These are phyloP conservation scores for Leucaena leucocephala DNA, from an alignment of 306 rosid species.

Conservation along the genomic window DNA sequence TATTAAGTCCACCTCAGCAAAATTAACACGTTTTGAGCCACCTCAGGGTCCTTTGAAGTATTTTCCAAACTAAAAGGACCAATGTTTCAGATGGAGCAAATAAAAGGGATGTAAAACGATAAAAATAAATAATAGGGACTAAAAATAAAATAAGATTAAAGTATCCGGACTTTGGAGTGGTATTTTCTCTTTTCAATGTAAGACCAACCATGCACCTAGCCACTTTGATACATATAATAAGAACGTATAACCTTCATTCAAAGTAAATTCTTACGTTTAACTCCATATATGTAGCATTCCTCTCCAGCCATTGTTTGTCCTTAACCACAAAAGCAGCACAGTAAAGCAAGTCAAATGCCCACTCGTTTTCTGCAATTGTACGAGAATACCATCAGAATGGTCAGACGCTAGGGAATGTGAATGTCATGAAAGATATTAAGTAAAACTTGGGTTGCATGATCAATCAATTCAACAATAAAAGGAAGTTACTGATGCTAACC, in stretches of 20 bases:
- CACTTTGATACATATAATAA: not conserved
- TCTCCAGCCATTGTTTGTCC: conserved; percentile 88
- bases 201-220: not conserved
- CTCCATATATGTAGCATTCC: conserved; percentile 89
- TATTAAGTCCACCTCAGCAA: no score
- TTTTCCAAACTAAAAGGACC: not conserved
- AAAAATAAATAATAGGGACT: not conserved
- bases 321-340: conserved; percentile 82
- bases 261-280: conserved; percentile 69
- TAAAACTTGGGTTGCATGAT: conserved; percentile 13
- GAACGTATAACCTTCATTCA: not conserved
- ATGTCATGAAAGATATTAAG: conserved; percentile 1
- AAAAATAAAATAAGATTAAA: not conserved
- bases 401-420: not conserved
- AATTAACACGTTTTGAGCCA: not conserved
- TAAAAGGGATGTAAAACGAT: not conserved
- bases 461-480: not conserved
- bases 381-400: not conserved
- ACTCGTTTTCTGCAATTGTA: conserved; percentile 67
- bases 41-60: not conserved
- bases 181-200: not conserved
- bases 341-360: conserved; percentile 91
- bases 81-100: not conserved
- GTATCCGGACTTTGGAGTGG: not conserved
- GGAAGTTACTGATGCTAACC: conserved; percentile 50